phyloP scores from a whole-genome alignment of 352 stramenopile species.

The Globisporangium cederbergense region DNA sequence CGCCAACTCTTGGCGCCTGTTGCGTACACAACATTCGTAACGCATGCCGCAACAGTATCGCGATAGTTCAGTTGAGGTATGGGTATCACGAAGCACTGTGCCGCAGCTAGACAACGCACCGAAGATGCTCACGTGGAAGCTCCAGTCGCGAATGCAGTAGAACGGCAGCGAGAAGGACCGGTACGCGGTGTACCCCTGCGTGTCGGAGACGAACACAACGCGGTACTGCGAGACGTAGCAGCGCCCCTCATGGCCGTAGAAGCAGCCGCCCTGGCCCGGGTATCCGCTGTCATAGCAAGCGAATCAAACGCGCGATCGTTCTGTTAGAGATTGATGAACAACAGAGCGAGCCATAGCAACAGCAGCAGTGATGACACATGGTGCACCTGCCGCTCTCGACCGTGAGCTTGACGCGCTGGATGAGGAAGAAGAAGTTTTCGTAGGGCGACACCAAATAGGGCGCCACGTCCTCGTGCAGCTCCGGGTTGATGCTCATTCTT shows the following conservation, averaged over 20 bases:
- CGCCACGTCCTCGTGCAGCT: constrained; percentile 51
- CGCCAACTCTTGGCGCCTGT: constrained; percentile 60
- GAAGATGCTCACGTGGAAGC: constrained; percentile 55
- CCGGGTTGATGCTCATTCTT: constrained; percentile 75
- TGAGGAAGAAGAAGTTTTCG: constrained; percentile 76
- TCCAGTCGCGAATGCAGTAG: constrained; percentile 74
- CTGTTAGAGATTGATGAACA: neutral
- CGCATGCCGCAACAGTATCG: neutral
- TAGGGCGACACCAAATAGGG: constrained; percentile 79
- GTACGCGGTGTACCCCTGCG: constrained; percentile 35
- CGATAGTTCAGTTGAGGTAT: neutral
- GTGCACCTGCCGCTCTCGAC: constrained; percentile 80
- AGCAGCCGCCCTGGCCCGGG: constrained; percentile 76
- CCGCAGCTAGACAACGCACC: constrained; percentile 25
- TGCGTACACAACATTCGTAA: neutral
- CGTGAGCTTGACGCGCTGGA: constrained; percentile 64
- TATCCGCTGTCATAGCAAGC: constrained; percentile 45
- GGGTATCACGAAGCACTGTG: neutral
- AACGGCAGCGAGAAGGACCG: constrained; percentile 76
- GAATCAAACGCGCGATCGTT: neutral
- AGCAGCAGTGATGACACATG: neutral
- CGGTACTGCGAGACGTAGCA: constrained; percentile 82
- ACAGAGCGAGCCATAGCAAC: neutral
- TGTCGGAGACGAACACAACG: constrained; percentile 60
- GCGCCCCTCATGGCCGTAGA: constrained; percentile 62